Percentiles rank a stretch among this genome's conserved stretches.
These are phyloP conservation scores for Anisodus acutangulus DNA, from an alignment of 257 asterid species.

Conservation along the genomic window DNA sequence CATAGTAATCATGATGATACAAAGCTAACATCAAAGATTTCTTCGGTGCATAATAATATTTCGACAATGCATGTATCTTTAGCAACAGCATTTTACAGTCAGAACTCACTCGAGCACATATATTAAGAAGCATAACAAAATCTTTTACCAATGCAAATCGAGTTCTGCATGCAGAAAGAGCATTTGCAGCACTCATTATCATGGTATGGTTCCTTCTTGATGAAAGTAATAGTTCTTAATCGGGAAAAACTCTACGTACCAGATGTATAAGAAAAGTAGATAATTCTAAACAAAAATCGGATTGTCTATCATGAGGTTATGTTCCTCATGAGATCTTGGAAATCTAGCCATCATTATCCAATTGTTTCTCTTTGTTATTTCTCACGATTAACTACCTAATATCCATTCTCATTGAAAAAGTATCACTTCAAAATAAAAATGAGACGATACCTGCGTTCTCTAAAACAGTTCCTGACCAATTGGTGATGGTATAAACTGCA, in stretches of 20 bases:
- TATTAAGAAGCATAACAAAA: not conserved
- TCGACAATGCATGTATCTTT: not conserved
- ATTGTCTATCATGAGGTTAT: not conserved
- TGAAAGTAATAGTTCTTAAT: not conserved
- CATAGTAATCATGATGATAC: not conserved
- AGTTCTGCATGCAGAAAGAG: not conserved
- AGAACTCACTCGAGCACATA: not conserved
- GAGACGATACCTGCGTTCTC: constrained; percentile 78
- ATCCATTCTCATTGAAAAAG: not conserved
- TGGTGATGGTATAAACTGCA: constrained; percentile 77
- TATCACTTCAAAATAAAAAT: not conserved
- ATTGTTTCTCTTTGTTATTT: not conserved
- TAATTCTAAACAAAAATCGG: not conserved
- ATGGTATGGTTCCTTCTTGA: not conserved
- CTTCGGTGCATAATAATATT: not conserved
- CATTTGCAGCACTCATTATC: not conserved
- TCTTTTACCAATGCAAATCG: not conserved
- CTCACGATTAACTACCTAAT: not conserved
- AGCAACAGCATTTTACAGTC: not conserved
- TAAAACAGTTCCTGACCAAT: constrained; percentile 87
- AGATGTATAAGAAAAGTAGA: not conserved
- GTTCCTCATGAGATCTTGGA: not conserved
- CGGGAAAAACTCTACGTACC: not conserved
- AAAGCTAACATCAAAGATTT: not conserved
- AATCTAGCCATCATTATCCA: not conserved